Evolutionary conservation across 2,329 filamentous ascomycete species (phyloP).

Genomic region (Penicillium capsulatum): DNA sequence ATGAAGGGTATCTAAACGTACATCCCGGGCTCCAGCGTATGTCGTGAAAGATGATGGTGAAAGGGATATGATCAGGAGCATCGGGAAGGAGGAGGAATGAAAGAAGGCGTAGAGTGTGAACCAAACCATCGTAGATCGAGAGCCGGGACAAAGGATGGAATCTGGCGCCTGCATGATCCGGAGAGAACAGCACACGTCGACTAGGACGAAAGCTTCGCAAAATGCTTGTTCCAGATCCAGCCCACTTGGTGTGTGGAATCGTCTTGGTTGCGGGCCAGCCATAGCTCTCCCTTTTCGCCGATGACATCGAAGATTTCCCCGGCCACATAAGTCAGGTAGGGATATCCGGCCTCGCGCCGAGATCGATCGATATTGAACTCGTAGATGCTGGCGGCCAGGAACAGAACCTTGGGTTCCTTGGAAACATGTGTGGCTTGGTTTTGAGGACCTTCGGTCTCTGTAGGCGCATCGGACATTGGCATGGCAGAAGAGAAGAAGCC

Average conservation of each 20-base stretch:
- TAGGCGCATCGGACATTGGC: constrained; percentile 65
- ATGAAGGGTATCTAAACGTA: constrained; percentile 7
- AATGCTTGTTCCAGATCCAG: constrained; percentile 99
- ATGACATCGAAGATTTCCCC: constrained; percentile 94
- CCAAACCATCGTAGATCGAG: too few species aligned
- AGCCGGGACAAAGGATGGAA: too few species aligned
- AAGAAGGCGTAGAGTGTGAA: not conserved
- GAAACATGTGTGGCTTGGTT: constrained; percentile 24
- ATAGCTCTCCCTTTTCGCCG: constrained; percentile 93
- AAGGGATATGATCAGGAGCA: too few species aligned
- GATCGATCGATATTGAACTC: constrained; percentile 95
- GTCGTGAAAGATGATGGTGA: too few species aligned
- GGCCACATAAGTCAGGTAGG: constrained; percentile 90
- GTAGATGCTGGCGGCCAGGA: constrained; percentile 88
- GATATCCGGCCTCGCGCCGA: constrained; percentile 88
- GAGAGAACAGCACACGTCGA: not conserved
- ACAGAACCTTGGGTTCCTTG: constrained; percentile 63
- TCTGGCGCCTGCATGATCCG: too few species aligned
- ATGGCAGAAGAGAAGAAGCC: constrained; percentile 84
- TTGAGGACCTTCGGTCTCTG: constrained; percentile 37
- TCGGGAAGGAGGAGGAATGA: too few species aligned
- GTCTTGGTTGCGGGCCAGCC: constrained; percentile 96
- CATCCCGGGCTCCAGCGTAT: not conserved
- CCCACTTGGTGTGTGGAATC: constrained; percentile 74
- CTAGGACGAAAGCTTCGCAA: constrained; percentile 54